Evolutionary conservation across 305 asterid species (phyloP).

Genomic region (Fraxinus sp.): DNA sequence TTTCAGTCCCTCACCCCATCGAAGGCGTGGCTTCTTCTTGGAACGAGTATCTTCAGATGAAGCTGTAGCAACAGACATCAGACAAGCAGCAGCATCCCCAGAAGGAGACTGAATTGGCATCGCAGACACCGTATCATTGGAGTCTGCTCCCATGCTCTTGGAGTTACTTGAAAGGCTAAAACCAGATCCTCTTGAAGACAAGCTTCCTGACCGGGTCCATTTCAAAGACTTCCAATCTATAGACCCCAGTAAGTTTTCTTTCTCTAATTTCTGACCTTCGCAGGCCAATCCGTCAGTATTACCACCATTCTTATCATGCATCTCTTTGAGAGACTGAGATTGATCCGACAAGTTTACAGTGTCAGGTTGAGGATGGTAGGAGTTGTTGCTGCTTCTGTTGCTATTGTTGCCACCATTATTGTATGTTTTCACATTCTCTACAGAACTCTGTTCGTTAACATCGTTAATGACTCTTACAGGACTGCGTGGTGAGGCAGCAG

Average conservation of each 20-base stretch:
- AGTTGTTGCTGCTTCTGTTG: background rate
- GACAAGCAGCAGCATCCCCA: slow-evolving; percentile 44
- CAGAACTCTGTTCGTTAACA: slow-evolving; percentile 48
- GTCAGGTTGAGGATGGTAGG: slow-evolving; percentile 42
- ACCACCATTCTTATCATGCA: slow-evolving; percentile 44
- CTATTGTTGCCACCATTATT: slow-evolving; percentile 19
- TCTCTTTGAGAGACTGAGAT: slow-evolving; percentile 42
- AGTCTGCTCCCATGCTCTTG: slow-evolving; percentile 65
- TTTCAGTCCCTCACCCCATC: slow-evolving; percentile 98
- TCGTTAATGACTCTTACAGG: slow-evolving; percentile 51
- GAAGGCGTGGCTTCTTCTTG: slow-evolving; percentile 93
- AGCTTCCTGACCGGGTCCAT: slow-evolving; percentile 80
- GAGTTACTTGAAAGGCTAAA: slow-evolving; percentile 73
- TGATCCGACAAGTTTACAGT: slow-evolving; percentile 42
- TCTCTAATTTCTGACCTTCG: slow-evolving; percentile 52
- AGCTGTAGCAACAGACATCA: slow-evolving; percentile 42
- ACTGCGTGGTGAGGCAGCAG: slow-evolving; percentile 5
- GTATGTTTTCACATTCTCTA: slow-evolving; percentile 48
- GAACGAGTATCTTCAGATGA: slow-evolving; percentile 64
- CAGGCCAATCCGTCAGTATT: slow-evolving; percentile 32
- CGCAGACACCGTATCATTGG: slow-evolving; percentile 43
- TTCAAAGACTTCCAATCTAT: slow-evolving; percentile 75
- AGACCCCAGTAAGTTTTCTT: slow-evolving; percentile 54
- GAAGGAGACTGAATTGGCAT: slow-evolving; percentile 52
- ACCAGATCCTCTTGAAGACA: slow-evolving; percentile 75